Percentiles rank a stretch among this genome's conserved stretches.
Evolutionary conservation across 495 filamentous ascomycete genomes (phyloP).

Genomic region (Neurospora hispaniola): DNA sequence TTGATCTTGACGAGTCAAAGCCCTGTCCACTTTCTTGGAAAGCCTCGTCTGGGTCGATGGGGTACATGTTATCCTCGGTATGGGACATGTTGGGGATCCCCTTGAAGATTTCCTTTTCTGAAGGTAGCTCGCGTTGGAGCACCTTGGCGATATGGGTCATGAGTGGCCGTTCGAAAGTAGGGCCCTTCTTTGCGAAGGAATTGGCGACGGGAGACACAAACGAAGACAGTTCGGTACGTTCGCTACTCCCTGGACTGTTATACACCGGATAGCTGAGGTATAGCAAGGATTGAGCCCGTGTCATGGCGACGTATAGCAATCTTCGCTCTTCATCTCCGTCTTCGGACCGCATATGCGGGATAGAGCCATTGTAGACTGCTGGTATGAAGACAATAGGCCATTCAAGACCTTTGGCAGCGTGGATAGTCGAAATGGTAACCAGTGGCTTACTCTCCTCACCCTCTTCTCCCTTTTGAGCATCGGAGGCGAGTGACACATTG

Average conservation of each 20-base stretch:
- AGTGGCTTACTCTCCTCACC: conserved; percentile 47
- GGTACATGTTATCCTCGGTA: conserved; percentile 30
- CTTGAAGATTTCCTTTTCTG: conserved; percentile 29
- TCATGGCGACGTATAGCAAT: conserved; percentile 96
- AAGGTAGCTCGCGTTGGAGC: conserved; percentile 28
- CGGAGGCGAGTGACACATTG: conserved; percentile 78
- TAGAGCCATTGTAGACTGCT: conserved; percentile 80
- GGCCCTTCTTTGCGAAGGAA: conserved; percentile 31
- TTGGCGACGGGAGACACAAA: conserved; percentile 27
- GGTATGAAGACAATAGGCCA: conserved; percentile 98
- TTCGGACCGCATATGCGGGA: conserved; percentile 88
- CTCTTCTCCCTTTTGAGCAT: conserved; percentile 52
- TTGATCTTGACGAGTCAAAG: conserved; percentile 8
- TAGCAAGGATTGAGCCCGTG: conserved; percentile 79
- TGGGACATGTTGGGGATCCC: conserved; percentile 29
- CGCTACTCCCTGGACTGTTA: conserved; percentile 19
- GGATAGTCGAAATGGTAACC: conserved; percentile 92
- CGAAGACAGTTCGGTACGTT: conserved; percentile 27
- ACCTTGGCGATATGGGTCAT: conserved; percentile 31
- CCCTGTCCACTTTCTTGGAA: background rate
- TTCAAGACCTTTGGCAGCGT: conserved; percentile 92
- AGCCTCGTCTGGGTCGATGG: conserved; percentile 22
- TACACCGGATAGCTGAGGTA: conserved; percentile 73
- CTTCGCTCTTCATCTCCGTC: conserved; percentile 84
- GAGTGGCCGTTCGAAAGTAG: conserved; percentile 33